Evolutionary conservation across 1,284 basidiomycete species (phyloP).

Genomic region (Leccinum huronense): DNA sequence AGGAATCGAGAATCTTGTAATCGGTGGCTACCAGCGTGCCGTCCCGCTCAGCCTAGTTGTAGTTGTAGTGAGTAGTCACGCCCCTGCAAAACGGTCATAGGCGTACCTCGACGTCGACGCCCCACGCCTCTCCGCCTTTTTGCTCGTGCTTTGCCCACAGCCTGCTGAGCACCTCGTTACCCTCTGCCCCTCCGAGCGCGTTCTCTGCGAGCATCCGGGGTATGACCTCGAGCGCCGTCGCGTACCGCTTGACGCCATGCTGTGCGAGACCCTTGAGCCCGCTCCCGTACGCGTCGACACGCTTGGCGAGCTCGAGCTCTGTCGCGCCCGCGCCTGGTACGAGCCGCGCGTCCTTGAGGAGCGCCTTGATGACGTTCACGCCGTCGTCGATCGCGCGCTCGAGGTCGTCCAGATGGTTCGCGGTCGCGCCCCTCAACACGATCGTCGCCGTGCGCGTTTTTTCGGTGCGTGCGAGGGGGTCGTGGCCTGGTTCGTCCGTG

Average conservation of each 20-base stretch:
- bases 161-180: conserved; percentile 87
- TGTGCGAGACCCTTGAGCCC: conserved; percentile 90
- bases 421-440: conserved; percentile 95
- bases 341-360: conserved; percentile 87
- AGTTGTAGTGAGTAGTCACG: not conserved
- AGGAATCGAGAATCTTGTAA: conserved; percentile 76
- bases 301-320: conserved; percentile 87
- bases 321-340: conserved; percentile 95
- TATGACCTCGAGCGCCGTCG: conserved; percentile 87
- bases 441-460: conserved; percentile 88
- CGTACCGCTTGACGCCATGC: conserved; percentile 92
- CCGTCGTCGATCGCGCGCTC: conserved; percentile 97
- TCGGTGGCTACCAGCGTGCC: conserved; percentile 67
- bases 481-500: conserved; percentile 58
- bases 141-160: conserved; percentile 89
- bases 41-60: conserved; percentile 64
- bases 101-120: conserved; percentile 89
- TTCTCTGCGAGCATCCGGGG: conserved; percentile 96
- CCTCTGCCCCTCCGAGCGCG: conserved; percentile 85
- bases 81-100: not conserved
- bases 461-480: conserved; percentile 45
- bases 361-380: conserved; percentile 92
- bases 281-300: conserved; percentile 85
- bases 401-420: conserved; percentile 93
- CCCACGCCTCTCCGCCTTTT: conserved; percentile 69